These are phyloP conservation scores for Myxozyma udenii DNA, from an alignment of 805 yeast genomes.

Conservation along the genomic window DNA sequence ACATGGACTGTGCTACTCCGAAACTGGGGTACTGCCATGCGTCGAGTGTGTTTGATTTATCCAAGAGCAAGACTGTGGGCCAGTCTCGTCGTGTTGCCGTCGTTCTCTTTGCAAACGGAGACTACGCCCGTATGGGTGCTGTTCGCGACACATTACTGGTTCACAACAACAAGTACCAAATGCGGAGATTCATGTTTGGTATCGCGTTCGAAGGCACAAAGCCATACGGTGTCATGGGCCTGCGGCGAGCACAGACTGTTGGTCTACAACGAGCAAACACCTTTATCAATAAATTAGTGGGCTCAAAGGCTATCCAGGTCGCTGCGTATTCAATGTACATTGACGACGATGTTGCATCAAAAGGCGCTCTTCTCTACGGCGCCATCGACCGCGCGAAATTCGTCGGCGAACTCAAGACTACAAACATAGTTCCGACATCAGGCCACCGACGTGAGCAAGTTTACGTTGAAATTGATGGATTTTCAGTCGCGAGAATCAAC, in stretches of 20 bases:
- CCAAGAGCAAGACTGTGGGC: neutral
- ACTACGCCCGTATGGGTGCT: slow-evolving; percentile 52
- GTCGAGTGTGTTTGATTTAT: slow-evolving; percentile 6
- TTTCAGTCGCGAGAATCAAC: neutral
- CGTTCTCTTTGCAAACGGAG: slow-evolving; percentile 46
- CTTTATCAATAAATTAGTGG: neutral
- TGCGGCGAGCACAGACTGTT: neutral
- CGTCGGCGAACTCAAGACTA: slow-evolving; percentile 37
- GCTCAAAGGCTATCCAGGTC: neutral
- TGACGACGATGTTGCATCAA: slow-evolving; percentile 35
- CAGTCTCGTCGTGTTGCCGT: neutral
- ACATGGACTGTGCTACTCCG: slow-evolving; percentile 5
- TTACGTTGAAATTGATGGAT: slow-evolving; percentile 1
- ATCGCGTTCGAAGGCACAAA: slow-evolving; percentile 9
- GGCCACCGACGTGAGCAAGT: neutral
- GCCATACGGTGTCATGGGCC: slow-evolving; percentile 18
- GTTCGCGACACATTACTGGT: slow-evolving; percentile 52
- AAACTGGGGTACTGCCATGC: slow-evolving; percentile 8
- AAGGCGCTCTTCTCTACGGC: slow-evolving; percentile 45
- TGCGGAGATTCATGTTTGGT: slow-evolving; percentile 11
- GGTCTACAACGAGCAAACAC: neutral
- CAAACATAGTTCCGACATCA: slow-evolving; percentile 2
- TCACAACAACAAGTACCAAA: neutral
- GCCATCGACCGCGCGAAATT: slow-evolving; percentile 46
- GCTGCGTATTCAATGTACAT: slow-evolving; percentile 48